Evolutionary conservation across 306 rosid genomes (phyloP), one percentile per base, ranked within the genome.

Genomic region (Hippophae tibetana): DNA sequence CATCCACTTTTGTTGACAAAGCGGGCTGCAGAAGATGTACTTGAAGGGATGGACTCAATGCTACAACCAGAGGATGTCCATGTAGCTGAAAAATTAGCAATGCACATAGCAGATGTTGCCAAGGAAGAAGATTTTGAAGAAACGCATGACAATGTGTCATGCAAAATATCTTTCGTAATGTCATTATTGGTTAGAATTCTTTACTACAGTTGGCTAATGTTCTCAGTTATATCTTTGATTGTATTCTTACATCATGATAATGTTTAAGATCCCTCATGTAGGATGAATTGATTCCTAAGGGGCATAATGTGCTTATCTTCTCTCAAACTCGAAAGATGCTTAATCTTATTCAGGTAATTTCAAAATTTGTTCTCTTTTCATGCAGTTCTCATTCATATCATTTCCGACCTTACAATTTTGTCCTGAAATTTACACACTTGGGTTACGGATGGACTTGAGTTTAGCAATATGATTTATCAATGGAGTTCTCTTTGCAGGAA

Each of bases 281-380:
- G 95, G 87, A 75, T 58, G 70, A 85, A 67, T 63, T 90, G 71
- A 74, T 87, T 54, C 87, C 86, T 3, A 74, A 87, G 68, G 98
- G 98, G 59, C 96, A 90, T 74, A 68, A 55, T 42, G 84, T 90
- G 72, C 90, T 90, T 44, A 85, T 90, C 58, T 90, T 90, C 66
- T 90, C 98, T 59, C 96, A 87, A 79, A 90, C 96, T 61, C 94
- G 92, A 68, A 90, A 85, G 87, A 90, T 87, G 98, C 98, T 90
- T 72, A 85, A 85, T 80, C 87, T 87, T 69, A 78, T 90, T 65
- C 84, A 90, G 95, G 96, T 90, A 58, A 53, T 76, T 63, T 42
- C 56, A 38, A 42, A 47, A 38, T 9, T 58, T 60, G 14, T 63
- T 27, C 43, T 41, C 11, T 46, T 23, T 69, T 5, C 23, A 18